Evolutionary conservation across 306 rosid genomes (phyloP).

Genomic region (Casuarina cunninghamiana): DNA sequence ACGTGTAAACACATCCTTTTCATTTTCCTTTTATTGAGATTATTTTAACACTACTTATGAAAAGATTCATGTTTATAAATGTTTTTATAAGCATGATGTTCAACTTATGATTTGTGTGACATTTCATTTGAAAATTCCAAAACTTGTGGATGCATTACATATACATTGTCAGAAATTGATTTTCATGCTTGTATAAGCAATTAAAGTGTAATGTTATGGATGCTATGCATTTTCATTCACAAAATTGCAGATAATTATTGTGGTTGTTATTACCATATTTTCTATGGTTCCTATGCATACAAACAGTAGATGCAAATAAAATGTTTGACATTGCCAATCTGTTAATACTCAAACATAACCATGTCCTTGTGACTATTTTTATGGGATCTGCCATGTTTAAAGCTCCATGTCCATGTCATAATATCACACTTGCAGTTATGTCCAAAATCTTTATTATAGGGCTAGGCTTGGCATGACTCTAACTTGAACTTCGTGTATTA

Average conservation of each 20-base stretch:
- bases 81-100: background rate
- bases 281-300: background rate
- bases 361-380: background rate
- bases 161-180: background rate
- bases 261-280: background rate
- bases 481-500: background rate
- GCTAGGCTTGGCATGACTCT: background rate
- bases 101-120: background rate
- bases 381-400: background rate
- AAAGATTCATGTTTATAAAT: background rate
- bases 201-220: background rate
- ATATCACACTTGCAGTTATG: background rate
- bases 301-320: background rate
- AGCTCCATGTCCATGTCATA: background rate
- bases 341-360: background rate
- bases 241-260: background rate
- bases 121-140: background rate
- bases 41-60: background rate
- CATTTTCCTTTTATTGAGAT: background rate
- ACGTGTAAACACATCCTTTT: slow-evolving; percentile 2
- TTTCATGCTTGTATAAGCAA: background rate
- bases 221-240: background rate
- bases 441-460: background rate
- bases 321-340: background rate
- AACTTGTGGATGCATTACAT: background rate